Conservation (phyloP, 345 rosid genomes). For the Erucastrum elatum region DNA sequence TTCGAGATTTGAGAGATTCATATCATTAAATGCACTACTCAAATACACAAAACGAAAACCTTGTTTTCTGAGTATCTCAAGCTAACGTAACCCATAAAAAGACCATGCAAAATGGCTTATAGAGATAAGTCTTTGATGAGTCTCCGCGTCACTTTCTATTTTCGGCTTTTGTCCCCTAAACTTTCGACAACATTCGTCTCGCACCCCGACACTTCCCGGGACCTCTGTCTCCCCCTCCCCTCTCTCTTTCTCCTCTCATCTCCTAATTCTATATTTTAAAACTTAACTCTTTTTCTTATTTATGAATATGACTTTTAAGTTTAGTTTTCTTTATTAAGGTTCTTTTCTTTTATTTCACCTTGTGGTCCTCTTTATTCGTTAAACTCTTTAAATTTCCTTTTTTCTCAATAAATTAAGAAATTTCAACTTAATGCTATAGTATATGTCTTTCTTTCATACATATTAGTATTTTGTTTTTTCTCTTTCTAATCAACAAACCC, state of each 20-base stretch:
- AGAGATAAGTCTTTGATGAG: conserved; percentile 30
- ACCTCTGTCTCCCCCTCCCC: conserved; percentile 53
- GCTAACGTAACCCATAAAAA: conserved; percentile 25
- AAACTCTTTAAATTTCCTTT: conserved; percentile 4
- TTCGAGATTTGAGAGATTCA: conserved; percentile 36
- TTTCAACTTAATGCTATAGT: conserved; percentile 15
- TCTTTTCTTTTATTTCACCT: neutral
- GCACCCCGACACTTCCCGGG: conserved; percentile 64
- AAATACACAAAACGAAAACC: conserved; percentile 12
- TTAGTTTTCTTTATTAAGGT: neutral
- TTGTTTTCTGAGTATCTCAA: conserved; percentile 10
- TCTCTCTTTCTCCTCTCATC: conserved; percentile 10
- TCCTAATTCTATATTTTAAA: conserved; percentile 11
- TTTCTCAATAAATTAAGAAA: neutral
- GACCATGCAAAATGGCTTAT: conserved; percentile 35
- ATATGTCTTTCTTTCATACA: neutral
- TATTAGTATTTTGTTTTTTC: neutral
- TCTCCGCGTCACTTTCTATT: conserved; percentile 52
- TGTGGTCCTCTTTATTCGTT: conserved; percentile 35
- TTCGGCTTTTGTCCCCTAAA: conserved; percentile 61
- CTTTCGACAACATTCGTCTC: conserved; percentile 60
- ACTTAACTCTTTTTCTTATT: conserved; percentile 9
- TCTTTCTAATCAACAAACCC: neutral
- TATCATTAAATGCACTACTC: conserved; percentile 36
- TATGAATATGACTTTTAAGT: neutral